phyloP scores from a whole-genome alignment of 2,329 filamentous ascomycete genomes.

The Penicillium glabrum region DNA sequence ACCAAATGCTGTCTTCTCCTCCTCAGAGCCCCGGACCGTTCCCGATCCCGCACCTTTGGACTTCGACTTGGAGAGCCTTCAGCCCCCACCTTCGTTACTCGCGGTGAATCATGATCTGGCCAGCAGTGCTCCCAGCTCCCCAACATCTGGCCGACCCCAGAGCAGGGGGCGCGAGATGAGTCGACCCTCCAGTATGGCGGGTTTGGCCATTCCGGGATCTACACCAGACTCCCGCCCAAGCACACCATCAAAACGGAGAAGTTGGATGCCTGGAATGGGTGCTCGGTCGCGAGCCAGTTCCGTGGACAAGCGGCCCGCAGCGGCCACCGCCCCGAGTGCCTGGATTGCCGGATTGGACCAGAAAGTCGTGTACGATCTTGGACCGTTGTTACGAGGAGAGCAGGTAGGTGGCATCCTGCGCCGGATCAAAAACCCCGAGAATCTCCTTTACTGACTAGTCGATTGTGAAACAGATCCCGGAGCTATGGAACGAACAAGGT shows the following conservation, averaged over 20 bases:
- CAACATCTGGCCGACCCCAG: conserved; percentile 33
- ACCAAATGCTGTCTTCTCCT: conserved; percentile 25
- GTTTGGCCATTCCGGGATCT: conserved; percentile 34
- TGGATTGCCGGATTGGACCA: conserved; percentile 62
- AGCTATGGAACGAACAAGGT: conserved; percentile 64
- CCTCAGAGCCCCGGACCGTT: conserved; percentile 26
- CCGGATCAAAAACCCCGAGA: background rate
- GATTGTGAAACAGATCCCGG: conserved; percentile 45
- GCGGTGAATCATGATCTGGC: conserved; percentile 39
- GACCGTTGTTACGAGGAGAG: conserved; percentile 51
- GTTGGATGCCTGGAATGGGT: conserved; percentile 46
- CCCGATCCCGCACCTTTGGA: conserved; percentile 25
- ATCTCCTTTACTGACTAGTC: background rate
- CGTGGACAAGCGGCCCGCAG: conserved; percentile 28
- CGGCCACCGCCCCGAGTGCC: conserved; percentile 43
- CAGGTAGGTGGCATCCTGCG: conserved; percentile 43
- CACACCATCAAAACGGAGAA: conserved; percentile 42
- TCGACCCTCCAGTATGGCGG: conserved; percentile 34
- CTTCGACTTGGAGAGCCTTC: conserved; percentile 32
- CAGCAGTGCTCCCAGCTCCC: conserved; percentile 31
- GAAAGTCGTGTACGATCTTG: conserved; percentile 57
- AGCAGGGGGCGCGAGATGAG: conserved; percentile 39
- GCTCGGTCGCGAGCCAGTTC: conserved; percentile 37
- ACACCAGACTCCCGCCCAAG: conserved; percentile 34
- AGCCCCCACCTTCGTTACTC: conserved; percentile 42